Conservation (phyloP, 2,329 filamentous ascomycete species). For the Cladosporium sp. region DNA sequence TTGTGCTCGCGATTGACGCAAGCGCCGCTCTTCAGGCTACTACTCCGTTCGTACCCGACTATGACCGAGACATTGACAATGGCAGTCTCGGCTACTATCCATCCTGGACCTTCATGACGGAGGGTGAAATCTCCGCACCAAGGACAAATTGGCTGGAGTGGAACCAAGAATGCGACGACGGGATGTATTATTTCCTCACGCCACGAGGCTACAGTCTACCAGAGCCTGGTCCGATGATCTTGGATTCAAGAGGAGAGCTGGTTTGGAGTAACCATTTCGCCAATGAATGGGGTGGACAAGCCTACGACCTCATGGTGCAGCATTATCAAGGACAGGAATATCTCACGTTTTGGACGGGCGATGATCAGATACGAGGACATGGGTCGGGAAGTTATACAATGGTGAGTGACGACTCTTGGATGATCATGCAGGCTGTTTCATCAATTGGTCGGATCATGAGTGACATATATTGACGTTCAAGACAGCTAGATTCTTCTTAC, state of each 20-base stretch:
- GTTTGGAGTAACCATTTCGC: conserved; percentile 23
- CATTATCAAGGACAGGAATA: conserved; percentile 29
- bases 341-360: conserved; percentile 34
- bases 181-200: conserved; percentile 18
- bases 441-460: not conserved
- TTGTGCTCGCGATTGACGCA: not conserved
- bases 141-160: conserved; percentile 17
- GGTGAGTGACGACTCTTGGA: conserved; percentile 10
- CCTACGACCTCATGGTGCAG: conserved; percentile 30
- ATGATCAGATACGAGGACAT: conserved; percentile 28
- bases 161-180: conserved; percentile 14
- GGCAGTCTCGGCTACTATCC: conserved; percentile 29
- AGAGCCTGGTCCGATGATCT: conserved; percentile 25
- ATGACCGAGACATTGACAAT: conserved; percentile 24
- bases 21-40: not conserved
- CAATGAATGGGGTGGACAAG: conserved; percentile 22
- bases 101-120: conserved; percentile 22
- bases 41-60: not conserved
- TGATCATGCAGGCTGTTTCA: not conserved
- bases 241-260: conserved; percentile 21
- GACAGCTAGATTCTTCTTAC: conserved; percentile 21
- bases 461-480: not conserved
- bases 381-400: conserved; percentile 26
- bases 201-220: conserved; percentile 20
- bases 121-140: conserved; percentile 21